These are phyloP conservation scores for Fusarium miscanthi DNA, from an alignment of 2,329 filamentous ascomycete species.

Conservation along the genomic window DNA sequence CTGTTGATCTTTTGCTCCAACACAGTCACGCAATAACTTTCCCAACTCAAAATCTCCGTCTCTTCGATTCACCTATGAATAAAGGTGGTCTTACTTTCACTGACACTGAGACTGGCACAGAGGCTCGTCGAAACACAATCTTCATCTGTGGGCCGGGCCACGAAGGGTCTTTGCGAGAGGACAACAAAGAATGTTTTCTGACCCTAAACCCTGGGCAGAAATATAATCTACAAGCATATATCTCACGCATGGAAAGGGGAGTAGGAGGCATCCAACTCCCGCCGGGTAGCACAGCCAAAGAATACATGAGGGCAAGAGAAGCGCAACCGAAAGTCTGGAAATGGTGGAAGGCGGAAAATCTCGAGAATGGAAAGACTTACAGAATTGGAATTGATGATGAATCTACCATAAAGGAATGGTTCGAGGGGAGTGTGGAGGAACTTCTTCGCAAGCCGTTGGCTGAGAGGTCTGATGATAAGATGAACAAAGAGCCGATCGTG, in stretches of 20 bases:
- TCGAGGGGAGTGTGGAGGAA: background rate
- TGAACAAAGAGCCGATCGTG: background rate
- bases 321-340: background rate
- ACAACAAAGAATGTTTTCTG: background rate
- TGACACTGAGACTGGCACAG: background rate
- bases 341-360: background rate
- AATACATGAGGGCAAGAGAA: background rate
- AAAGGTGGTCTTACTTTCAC: background rate
- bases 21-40: background rate
- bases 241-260: background rate
- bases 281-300: background rate
- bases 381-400: background rate
- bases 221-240: background rate
- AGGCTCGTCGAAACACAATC: background rate
- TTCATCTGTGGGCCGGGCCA: rapidly evolving
- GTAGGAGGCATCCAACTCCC: rapidly evolving
- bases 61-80: background rate
- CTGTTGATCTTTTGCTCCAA: background rate
- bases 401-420: background rate
- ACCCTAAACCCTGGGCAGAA: background rate
- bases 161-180: background rate
- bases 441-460: background rate
- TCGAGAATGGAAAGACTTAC: background rate
- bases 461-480: background rate
- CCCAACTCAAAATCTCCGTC: rapidly evolving